Conservation (phyloP, 2,329 filamentous ascomycete genomes). For the Daldinia sp. region DNA sequence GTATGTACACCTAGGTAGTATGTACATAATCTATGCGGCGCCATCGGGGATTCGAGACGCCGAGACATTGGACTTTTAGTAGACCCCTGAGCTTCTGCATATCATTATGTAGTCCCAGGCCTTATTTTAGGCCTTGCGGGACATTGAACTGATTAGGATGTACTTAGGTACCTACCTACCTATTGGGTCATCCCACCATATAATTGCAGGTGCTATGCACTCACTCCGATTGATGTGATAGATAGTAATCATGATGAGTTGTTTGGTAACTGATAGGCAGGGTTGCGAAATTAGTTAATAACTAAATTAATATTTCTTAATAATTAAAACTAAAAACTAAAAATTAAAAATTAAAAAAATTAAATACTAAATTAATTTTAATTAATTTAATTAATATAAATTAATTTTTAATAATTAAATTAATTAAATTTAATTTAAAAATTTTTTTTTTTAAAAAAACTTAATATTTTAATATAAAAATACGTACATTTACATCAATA, state of each 20-base stretch:
- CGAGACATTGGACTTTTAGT: conserved; percentile 17
- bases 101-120: not conserved
- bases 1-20: no score
- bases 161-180: not conserved
- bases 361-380: no score
- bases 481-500: no score
- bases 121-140: conserved; percentile 6
- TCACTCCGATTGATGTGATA: not conserved
- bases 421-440: no score
- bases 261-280: conserved; percentile 8
- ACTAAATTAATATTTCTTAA: no score
- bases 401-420: no score
- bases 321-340: no score
- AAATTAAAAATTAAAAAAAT: no score
- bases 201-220: conserved; percentile 17
- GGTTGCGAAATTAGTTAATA: no score
- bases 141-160: not conserved
- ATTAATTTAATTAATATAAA: no score
- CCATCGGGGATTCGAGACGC: conserved; percentile 32
- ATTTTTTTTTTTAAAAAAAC: no score
- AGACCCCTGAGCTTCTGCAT: conserved; percentile 15
- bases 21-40: conserved; percentile 10
- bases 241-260: not conserved
- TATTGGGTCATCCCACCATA: conserved; percentile 18
- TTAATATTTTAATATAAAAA: no score